Percentiles rank a stretch among this genome's conserved stretches.
These are phyloP conservation scores for Colletotrichum ledebouriae DNA, from an alignment of 2,329 filamentous ascomycete genomes.

Conservation along the genomic window DNA sequence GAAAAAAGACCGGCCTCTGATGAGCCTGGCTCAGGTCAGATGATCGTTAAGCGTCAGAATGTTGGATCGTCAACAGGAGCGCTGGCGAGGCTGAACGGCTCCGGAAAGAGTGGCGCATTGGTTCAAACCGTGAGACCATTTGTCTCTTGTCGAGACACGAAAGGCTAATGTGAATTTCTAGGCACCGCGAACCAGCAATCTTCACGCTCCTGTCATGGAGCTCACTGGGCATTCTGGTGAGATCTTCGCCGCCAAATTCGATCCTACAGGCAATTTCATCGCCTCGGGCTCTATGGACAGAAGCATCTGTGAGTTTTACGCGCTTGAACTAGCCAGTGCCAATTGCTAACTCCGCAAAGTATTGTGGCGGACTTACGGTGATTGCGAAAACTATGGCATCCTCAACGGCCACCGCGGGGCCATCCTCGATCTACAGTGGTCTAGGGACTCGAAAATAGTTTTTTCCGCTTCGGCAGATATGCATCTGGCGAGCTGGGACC, in stretches of 20 bases:
- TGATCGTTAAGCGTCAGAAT: constrained; percentile 92
- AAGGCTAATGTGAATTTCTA: constrained; percentile 54
- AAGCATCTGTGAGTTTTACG: constrained; percentile 74
- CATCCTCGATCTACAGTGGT: constrained; percentile 94
- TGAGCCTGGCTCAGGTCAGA: constrained; percentile 82
- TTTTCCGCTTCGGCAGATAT: constrained; percentile 95
- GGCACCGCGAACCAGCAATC: constrained; percentile 82
- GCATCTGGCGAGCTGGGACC: constrained; percentile 94
- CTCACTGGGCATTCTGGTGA: constrained; percentile 86
- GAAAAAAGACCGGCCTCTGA: constrained; percentile 94
- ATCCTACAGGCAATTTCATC: constrained; percentile 87
- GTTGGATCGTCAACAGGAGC: constrained; percentile 63
- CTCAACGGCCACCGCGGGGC: constrained; percentile 92
- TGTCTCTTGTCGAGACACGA: background rate
- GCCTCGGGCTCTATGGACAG: constrained; percentile 97
- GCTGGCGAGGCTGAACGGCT: constrained; percentile 65
- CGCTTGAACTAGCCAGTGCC: constrained; percentile 50
- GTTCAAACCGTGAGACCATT: constrained; percentile 62
- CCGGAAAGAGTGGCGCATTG: constrained; percentile 59
- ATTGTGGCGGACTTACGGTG: constrained; percentile 92
- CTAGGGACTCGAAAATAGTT: constrained; percentile 89
- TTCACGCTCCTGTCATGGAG: constrained; percentile 95
- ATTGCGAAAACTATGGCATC: constrained; percentile 94
- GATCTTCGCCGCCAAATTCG: constrained; percentile 91
- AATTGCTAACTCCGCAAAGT: constrained; percentile 64